Base-by-base conservation (phyloP, 1,284 basidiomycete species). In the Malassezia vespertilionis region DNA sequence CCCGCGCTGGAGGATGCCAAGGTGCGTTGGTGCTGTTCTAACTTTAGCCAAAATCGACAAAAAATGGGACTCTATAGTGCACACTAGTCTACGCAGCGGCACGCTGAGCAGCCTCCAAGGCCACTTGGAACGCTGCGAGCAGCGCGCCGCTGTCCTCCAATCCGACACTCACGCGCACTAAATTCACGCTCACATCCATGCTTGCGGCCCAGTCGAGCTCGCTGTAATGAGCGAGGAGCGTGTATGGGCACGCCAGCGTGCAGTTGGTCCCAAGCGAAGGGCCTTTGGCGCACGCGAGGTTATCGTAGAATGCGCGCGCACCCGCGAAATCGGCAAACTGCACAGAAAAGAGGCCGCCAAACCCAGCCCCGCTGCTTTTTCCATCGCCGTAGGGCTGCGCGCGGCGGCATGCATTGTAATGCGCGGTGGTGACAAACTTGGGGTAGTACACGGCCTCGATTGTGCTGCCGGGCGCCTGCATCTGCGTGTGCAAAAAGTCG, bases 261-360 rank as follows among this genome's bases (percentile, higher is more conserved):
- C 96, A 93, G 75, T 89, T 95, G 27, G 90, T 96, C 1, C 91
- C 91, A 17, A 96, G 77, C 63, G 82, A 85, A 0, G 91, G 93
- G 1, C 91, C 93, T 71, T 96, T 97, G 54, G 80, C 79, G 71
- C 82, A 89, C 5, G 77, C 74, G 18, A 99, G 74, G 0, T 79
- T 74, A 69, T 99, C 86, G 69, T 86, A 97, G 74, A 97, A 99
- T 5, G 82, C 84, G 32, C 75, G 71, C 1, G 84, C 82, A 0
- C 85, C 85, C 0, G 72, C 74, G 8, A 74, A 52, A 1, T 80
- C 79, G 2, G 78, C 80, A 73, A 99, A 96, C 0, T 84, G 87
- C 44, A 96, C 72, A 3, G 85, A 86, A 75, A 99, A 95, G 10
- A 99, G 75, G 1, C 90, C 89, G 22, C 93, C 89, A 63, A 78